Conservation (phyloP, 1,139 yeast genomes). For the Lodderomyces theae region DNA sequence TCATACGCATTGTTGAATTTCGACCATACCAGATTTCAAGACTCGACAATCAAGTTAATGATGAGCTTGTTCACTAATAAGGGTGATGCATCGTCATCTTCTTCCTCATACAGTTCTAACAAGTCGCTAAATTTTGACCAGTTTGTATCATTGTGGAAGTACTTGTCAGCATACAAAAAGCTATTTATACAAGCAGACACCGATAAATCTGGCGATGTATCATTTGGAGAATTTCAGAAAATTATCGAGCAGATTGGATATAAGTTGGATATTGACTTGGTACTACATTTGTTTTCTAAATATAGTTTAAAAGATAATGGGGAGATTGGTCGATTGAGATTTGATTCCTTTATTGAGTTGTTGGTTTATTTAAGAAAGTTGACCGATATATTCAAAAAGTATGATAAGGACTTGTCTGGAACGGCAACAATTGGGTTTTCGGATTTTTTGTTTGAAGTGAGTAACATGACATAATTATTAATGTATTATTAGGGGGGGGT, state of each 20-base stretch:
- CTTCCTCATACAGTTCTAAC: conserved; percentile 25
- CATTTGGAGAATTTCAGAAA: conserved; percentile 64
- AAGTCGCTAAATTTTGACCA: conserved; percentile 53
- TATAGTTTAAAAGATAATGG: conserved; percentile 44
- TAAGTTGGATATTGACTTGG: conserved; percentile 59
- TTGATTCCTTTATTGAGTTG: conserved; percentile 80
- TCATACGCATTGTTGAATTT: conserved; percentile 63
- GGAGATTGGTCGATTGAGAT: conserved; percentile 59
- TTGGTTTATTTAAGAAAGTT: conserved; percentile 73
- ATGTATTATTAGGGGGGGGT: conserved; percentile 9
- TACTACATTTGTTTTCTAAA: conserved; percentile 57
- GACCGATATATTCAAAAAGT: conserved; percentile 76
- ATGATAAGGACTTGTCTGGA: conserved; percentile 74
- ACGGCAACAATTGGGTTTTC: conserved; percentile 74
- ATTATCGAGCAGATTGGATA: conserved; percentile 73
- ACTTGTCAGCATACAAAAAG: conserved; percentile 68
- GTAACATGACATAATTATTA: conserved; percentile 23
- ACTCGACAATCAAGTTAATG: conserved; percentile 63
- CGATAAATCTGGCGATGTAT: conserved; percentile 59
- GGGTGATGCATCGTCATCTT: conserved; percentile 4
- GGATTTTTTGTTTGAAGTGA: conserved; percentile 69
- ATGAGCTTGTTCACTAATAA: conserved; percentile 49
- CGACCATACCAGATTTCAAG: conserved; percentile 62
- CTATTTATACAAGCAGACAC: conserved; percentile 63
- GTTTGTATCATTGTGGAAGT: conserved; percentile 71